A percentile compares a stretch with the other conserved stretches of the same genome.
Evolutionary conservation across 768 basidiomycete genomes (phyloP).

Genomic region (Suillus brevipes): DNA sequence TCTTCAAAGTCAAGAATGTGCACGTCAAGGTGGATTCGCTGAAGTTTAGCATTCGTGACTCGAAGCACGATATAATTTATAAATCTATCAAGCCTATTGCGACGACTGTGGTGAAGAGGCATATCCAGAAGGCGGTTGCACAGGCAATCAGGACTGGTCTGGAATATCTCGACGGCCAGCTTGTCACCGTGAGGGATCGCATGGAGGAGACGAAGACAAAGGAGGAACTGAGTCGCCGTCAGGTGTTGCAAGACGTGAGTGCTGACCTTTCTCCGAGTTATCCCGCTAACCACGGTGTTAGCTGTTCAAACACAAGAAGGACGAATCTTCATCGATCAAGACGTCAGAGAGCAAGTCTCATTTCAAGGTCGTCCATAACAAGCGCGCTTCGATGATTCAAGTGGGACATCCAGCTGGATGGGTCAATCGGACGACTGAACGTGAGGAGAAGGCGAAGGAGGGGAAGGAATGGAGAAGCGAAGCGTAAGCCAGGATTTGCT

Average conservation of each 20-base stretch:
- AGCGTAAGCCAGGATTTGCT: constrained; percentile 35
- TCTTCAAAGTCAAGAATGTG: constrained; percentile 73
- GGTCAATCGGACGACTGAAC: constrained; percentile 55
- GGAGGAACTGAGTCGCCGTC: constrained; percentile 41
- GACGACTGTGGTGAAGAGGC: constrained; percentile 77
- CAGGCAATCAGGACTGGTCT: constrained; percentile 77
- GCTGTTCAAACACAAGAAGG: constrained; percentile 63
- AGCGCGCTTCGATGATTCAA: constrained; percentile 67
- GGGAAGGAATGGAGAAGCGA: constrained; percentile 57
- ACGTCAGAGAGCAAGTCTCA: constrained; percentile 53
- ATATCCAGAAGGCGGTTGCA: constrained; percentile 58
- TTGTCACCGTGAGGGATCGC: constrained; percentile 81
- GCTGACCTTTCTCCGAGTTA: background rate
- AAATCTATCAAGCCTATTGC: constrained; percentile 81
- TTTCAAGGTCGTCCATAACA: constrained; percentile 79
- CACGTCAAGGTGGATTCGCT: constrained; percentile 83
- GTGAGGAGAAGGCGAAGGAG: constrained; percentile 41
- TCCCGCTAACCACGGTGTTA: constrained; percentile 24
- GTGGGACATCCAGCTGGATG: constrained; percentile 70
- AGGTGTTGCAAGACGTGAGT: constrained; percentile 61
- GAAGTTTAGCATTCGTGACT: constrained; percentile 88
- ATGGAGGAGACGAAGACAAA: constrained; percentile 62
- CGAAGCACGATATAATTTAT: constrained; percentile 88
- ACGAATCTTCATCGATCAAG: constrained; percentile 38
- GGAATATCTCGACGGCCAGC: constrained; percentile 87